Evolutionary conservation across 2,329 filamentous ascomycete species (phyloP).

Genomic region (Biscogniauxia mediterranea): DNA sequence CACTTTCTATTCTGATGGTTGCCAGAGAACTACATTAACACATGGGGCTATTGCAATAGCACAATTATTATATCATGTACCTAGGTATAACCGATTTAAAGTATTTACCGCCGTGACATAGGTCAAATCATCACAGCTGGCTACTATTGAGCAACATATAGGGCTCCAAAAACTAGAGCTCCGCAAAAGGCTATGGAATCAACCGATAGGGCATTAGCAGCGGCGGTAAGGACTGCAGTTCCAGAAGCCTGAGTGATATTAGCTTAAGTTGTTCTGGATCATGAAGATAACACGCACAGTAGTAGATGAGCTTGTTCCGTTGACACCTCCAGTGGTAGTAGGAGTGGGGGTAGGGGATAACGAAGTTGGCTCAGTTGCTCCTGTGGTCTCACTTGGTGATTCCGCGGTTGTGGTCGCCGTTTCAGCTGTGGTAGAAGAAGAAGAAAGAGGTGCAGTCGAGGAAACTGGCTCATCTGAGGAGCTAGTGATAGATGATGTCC

Average conservation of each 20-base stretch:
- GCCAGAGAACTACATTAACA: too few relatives aligned
- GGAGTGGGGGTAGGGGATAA: slow-evolving; percentile 1
- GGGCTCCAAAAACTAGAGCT: slow-evolving; percentile 15
- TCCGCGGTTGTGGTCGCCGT: slow-evolving; percentile 1
- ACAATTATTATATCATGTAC: not conserved
- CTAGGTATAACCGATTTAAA: not conserved
- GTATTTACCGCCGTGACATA: not conserved
- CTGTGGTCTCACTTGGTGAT: not conserved
- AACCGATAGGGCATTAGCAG: slow-evolving; percentile 8
- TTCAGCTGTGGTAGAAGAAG: slow-evolving; percentile 5
- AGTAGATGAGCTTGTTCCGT: slow-evolving; percentile 11
- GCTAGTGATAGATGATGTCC: slow-evolving; percentile 5
- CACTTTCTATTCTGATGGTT: too few relatives aligned
- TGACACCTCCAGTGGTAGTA: slow-evolving; percentile 6
- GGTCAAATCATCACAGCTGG: not conserved
- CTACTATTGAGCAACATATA: slow-evolving; percentile 14
- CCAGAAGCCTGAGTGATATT: slow-evolving; percentile 14
- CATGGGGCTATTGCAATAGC: not conserved
- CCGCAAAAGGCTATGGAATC: slow-evolving; percentile 15
- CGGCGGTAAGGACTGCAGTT: slow-evolving; percentile 6
- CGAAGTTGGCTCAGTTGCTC: not conserved
- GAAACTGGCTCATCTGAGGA: slow-evolving; percentile 6
- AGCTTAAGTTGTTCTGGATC: slow-evolving; percentile 2
- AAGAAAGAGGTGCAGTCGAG: not conserved
- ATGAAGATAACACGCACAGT: slow-evolving; percentile 9